A percentile compares a stretch with the other conserved stretches of the same genome.
These are phyloP conservation scores for Kluyveromyces aestuarii DNA, from an alignment of 805 yeast species.

Conservation along the genomic window DNA sequence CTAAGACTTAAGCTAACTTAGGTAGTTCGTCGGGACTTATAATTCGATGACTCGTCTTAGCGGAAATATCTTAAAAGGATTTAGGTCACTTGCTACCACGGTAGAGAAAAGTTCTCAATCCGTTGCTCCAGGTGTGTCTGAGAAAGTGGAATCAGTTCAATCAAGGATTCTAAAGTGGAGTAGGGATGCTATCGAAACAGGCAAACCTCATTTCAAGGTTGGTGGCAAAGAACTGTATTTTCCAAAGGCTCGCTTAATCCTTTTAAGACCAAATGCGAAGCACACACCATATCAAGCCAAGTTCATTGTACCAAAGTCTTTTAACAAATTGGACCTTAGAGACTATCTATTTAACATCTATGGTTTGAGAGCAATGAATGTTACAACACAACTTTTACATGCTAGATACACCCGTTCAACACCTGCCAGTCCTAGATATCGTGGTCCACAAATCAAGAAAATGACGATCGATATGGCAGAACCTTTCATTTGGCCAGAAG, in stretches of 20 bases:
- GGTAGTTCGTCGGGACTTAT: background rate
- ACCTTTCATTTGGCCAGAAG: constrained; percentile 93
- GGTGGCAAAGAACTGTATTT: constrained; percentile 74
- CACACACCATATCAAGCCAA: constrained; percentile 97
- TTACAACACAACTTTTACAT: constrained; percentile 78
- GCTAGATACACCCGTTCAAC: constrained; percentile 57
- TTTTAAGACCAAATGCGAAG: constrained; percentile 87
- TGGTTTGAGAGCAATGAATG: constrained; percentile 80
- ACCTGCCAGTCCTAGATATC: constrained; percentile 54
- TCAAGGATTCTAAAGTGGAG: constrained; percentile 27
- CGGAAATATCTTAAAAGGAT: constrained; percentile 4
- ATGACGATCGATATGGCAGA: constrained; percentile 96
- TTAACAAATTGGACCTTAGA: constrained; percentile 88
- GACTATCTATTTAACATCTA: constrained; percentile 88
- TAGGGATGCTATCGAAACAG: constrained; percentile 46
- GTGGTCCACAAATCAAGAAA: constrained; percentile 77
- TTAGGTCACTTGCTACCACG: constrained; percentile 26
- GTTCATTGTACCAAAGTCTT: constrained; percentile 86
- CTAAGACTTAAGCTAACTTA: background rate
- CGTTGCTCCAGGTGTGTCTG: background rate
- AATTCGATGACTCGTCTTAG: constrained; percentile 17
- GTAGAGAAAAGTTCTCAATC: constrained; percentile 6
- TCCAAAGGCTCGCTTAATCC: constrained; percentile 75
- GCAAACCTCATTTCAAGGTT: constrained; percentile 69
- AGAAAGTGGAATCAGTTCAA: constrained; percentile 7